Percentiles rank a stretch among this genome's conserved stretches.
phyloP scores from a whole-genome alignment of 2,329 filamentous ascomycete species.

The Fusarium nelsonii region DNA sequence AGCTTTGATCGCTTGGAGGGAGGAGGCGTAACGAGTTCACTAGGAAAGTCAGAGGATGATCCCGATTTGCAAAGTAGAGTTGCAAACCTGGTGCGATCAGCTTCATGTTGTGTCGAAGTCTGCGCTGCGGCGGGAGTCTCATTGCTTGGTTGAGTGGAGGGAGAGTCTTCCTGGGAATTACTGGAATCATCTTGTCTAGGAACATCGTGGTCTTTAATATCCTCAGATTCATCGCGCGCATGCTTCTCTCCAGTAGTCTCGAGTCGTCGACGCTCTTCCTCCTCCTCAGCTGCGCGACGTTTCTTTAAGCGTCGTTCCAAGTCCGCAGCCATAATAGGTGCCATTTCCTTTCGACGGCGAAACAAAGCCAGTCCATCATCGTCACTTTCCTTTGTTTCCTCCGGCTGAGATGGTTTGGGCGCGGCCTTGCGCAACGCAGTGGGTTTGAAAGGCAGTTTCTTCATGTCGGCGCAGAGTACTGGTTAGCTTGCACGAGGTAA shows the following conservation, averaged over 20 bases:
- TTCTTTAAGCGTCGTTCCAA: slow-evolving; percentile 50
- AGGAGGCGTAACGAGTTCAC: slow-evolving; percentile 54
- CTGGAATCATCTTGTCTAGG: slow-evolving; percentile 5
- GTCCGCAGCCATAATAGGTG: slow-evolving; percentile 59
- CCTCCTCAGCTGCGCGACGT: slow-evolving; percentile 41
- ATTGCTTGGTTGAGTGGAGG: neutral
- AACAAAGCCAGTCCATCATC: slow-evolving; percentile 62
- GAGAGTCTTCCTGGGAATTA: neutral
- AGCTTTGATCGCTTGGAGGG: slow-evolving; percentile 56
- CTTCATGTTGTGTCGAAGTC: slow-evolving; percentile 19
- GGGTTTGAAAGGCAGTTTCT: slow-evolving; percentile 64
- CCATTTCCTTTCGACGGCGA: slow-evolving; percentile 63
- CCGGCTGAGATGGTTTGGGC: slow-evolving; percentile 42
- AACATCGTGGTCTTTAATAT: slow-evolving; percentile 8
- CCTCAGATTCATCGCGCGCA: slow-evolving; percentile 35
- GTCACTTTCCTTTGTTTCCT: slow-evolving; percentile 40
- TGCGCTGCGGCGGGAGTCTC: slow-evolving; percentile 26
- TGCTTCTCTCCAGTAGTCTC: slow-evolving; percentile 40
- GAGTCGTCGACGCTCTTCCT: slow-evolving; percentile 34
- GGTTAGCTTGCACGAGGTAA: slow-evolving; percentile 23
- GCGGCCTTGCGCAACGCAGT: slow-evolving; percentile 56
- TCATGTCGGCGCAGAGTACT: slow-evolving; percentile 45
- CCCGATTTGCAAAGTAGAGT: neutral
- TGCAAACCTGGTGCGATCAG: slow-evolving; percentile 42
- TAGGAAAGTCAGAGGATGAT: slow-evolving; percentile 39